Percentiles rank a stretch among this genome's conserved stretches.
Conservation (phyloP, 2,329 filamentous ascomycete species). For the Cordyceps tenuipes region DNA sequence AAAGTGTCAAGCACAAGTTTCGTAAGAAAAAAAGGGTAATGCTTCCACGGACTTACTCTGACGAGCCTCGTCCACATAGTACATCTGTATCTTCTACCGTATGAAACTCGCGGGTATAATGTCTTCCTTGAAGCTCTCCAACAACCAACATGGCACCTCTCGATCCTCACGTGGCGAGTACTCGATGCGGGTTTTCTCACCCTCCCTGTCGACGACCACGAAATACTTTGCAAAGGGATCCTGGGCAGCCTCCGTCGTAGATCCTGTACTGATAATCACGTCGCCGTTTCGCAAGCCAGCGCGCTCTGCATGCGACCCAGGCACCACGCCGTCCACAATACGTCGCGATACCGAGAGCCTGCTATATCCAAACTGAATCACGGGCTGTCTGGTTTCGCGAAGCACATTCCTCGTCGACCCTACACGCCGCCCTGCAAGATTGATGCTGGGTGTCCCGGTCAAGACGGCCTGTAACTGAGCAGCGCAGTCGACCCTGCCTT, state of each 20-base stretch:
- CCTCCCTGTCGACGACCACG: constrained; percentile 1
- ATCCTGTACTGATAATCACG: neutral
- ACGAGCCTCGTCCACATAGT: neutral
- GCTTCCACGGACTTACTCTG: neutral
- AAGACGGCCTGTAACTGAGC: constrained; percentile 2
- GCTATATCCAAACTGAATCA: constrained; percentile 5
- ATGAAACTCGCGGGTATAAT: constrained; percentile 8
- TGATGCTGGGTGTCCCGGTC: neutral
- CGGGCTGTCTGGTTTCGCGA: constrained; percentile 7
- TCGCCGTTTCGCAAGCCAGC: constrained; percentile 10
- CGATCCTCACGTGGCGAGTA: neutral
- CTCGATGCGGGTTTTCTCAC: neutral
- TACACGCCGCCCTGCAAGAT: constrained; percentile 5
- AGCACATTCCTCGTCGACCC: constrained; percentile 8
- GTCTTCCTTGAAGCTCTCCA: constrained; percentile 13
- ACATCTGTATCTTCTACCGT: neutral
- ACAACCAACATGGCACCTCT: constrained; percentile 7
- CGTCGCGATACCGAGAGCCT: neutral
- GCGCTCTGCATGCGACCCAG: constrained; percentile 1
- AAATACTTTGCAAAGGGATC: constrained; percentile 3
- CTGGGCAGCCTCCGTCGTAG: neutral
- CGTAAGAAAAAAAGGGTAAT: neutral
- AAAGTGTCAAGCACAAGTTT: too few species aligned
- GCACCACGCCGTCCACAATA: neutral
- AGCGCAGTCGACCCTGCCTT: constrained; percentile 1